These are phyloP conservation scores for Magnaporthales sp. DNA, from an alignment of 2,329 filamentous ascomycete species.

Conservation along the genomic window DNA sequence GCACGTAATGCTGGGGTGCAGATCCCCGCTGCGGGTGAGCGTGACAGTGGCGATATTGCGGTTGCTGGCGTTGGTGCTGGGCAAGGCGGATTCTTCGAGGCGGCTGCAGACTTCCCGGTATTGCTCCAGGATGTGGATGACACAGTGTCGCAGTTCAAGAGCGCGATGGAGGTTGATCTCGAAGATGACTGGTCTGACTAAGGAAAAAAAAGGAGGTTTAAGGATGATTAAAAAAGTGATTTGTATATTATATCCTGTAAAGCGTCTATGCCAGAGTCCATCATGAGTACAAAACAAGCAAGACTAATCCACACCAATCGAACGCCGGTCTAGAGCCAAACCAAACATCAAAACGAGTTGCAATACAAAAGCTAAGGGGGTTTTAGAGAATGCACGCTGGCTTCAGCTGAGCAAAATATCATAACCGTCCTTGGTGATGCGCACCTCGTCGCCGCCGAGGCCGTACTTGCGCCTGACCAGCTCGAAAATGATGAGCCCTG, in stretches of 20 bases:
- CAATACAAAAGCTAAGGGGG: background rate
- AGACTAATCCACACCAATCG: background rate
- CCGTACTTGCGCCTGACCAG: conserved; percentile 66
- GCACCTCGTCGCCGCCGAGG: conserved; percentile 49
- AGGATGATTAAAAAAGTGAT: background rate
- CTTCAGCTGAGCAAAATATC: conserved; percentile 52
- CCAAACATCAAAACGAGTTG: background rate
- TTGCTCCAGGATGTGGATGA: conserved; percentile 1
- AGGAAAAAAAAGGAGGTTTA: background rate
- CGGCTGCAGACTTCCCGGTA: background rate
- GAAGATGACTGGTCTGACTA: background rate
- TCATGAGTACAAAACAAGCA: background rate
- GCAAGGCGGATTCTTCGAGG: background rate
- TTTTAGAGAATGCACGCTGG: too few relatives aligned
- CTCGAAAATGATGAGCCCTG: conserved; percentile 72
- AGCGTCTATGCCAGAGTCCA: background rate
- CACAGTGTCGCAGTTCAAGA: background rate
- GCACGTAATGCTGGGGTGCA: background rate
- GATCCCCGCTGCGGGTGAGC: background rate
- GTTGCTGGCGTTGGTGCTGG: background rate
- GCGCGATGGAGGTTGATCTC: background rate
- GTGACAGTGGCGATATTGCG: background rate
- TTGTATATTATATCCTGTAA: background rate
- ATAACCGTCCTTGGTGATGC: conserved; percentile 60
- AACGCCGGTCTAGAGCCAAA: background rate